Base-by-base conservation (phyloP, 768 basidiomycete species). In the Mycena floridula region DNA sequence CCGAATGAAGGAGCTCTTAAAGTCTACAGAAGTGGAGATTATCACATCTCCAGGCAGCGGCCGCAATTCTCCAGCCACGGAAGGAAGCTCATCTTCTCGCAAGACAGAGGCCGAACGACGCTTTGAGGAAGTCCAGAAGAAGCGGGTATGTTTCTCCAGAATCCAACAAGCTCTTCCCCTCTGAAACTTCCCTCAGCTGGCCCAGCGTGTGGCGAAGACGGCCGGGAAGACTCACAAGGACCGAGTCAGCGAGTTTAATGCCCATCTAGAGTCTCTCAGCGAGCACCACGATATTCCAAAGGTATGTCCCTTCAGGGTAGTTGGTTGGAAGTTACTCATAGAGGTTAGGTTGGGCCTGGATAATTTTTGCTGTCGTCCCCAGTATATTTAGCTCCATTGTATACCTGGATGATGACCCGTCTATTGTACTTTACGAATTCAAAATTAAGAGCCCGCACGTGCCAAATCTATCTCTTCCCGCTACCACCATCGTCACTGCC, bases 281-380 rank as follows among this genome's bases (percentile, higher is more conserved):
- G 91, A 94, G 68, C 92, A 93, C 73, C 89, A 95, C 63, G 91
- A 94, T 61, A 92, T 93, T 56, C 91, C 91, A 30, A 93, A 94
- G 77, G 89, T 83, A 59, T 48, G 66, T 56, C 20, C 40, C 38
- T 45, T 37, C 43, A 36, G 37, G 23, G 15, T 46, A 43, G 20
- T 30, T 47, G 7, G 20, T 22, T 11, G 35, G 37, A 25, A 48
- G 26, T 46, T 44, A 8, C 47, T 55, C 18, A 47, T 25, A 28
- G 28, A 41, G 51, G 50, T 42, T 54, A 91, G 89, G 89, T 91
- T 60, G 89, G 89, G 49, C 89, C 89, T 37, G 89, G 89, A 68
- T 91, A 82, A 89, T 16, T 20, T 32, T 32, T 43, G 25, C 15
- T 32, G 24, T 32, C 2, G 5, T 32, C 35, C 15, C 5, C 16